A percentile compares a stretch with the other conserved stretches of the same genome.
Evolutionary conservation across 805 yeast species (phyloP).

Genomic region (Metschnikowia peoriensis): DNA sequence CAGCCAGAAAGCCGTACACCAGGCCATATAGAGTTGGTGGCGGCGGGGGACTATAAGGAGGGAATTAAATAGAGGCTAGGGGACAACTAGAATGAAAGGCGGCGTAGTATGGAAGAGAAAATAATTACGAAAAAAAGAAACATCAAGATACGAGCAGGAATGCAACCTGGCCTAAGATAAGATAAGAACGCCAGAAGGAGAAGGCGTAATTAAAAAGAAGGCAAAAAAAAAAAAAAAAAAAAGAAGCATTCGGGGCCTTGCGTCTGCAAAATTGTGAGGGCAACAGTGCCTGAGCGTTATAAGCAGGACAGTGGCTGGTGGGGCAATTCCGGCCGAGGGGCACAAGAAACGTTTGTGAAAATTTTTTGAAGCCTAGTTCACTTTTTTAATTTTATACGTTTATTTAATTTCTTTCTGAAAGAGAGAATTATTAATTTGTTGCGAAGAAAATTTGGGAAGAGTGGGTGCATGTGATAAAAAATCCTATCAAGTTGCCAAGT

Average conservation of each 20-base stretch:
- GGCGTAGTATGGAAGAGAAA: no score
- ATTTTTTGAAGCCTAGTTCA: no score
- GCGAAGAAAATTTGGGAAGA: no score
- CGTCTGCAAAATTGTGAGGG: conserved; percentile 3
- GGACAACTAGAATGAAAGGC: no score
- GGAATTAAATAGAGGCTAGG: not conserved
- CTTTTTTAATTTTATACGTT: no score
- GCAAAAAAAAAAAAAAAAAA: not conserved
- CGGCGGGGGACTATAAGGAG: not conserved
- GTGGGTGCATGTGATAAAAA: no score
- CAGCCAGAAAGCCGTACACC: conserved; percentile 1
- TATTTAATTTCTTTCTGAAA: no score
- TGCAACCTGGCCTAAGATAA: not conserved
- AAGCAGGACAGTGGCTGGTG: not conserved
- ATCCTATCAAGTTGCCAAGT: no score
- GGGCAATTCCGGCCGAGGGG: not conserved
- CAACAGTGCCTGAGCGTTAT: not conserved
- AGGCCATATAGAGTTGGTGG: not conserved
- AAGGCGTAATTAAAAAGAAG: not conserved
- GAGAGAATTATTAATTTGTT: no score
- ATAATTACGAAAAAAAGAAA: no score
- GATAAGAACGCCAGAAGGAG: not conserved
- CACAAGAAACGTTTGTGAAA: not conserved
- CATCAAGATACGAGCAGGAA: not conserved
- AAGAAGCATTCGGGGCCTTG: not conserved